Percentiles rank a stretch among this genome's conserved stretches.
phyloP scores from a whole-genome alignment of 495 filamentous ascomycete genomes.

The Penicillium samsonianum region DNA sequence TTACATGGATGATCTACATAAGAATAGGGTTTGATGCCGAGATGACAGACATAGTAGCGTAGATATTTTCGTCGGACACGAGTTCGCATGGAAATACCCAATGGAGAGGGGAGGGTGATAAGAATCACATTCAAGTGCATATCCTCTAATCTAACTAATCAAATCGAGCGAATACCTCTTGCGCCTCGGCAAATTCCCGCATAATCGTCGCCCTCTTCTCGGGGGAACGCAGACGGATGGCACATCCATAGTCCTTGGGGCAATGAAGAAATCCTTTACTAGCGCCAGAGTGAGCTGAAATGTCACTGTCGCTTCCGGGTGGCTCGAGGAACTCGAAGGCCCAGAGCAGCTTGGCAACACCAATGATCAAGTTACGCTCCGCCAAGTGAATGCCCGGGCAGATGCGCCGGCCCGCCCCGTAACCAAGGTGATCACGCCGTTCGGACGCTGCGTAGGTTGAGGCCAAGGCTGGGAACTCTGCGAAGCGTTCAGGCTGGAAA shows the following conservation, averaged over 20 bases:
- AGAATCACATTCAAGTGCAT: neutral
- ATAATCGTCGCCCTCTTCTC: neutral
- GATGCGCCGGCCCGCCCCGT: conserved; percentile 51
- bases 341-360: conserved; percentile 37
- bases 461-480: conserved; percentile 9
- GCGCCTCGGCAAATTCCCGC: neutral
- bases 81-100: neutral
- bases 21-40: too few species aligned
- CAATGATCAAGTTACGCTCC: conserved; percentile 58
- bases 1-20: too few species aligned
- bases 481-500: conserved; percentile 57
- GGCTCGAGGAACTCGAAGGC: neutral
- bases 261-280: neutral
- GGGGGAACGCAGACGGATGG: neutral
- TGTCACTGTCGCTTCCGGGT: neutral
- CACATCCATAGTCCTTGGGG: neutral
- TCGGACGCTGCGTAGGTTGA: neutral
- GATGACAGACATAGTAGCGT: too few species aligned
- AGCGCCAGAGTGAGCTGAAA: neutral
- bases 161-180: neutral
- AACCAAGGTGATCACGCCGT: conserved; percentile 35
- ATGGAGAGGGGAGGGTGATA: neutral
- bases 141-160: neutral
- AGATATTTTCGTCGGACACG: too few species aligned
- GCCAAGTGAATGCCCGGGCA: conserved; percentile 61